Conservation (phyloP, 768 basidiomycete species). For the Lentinula sp. region DNA sequence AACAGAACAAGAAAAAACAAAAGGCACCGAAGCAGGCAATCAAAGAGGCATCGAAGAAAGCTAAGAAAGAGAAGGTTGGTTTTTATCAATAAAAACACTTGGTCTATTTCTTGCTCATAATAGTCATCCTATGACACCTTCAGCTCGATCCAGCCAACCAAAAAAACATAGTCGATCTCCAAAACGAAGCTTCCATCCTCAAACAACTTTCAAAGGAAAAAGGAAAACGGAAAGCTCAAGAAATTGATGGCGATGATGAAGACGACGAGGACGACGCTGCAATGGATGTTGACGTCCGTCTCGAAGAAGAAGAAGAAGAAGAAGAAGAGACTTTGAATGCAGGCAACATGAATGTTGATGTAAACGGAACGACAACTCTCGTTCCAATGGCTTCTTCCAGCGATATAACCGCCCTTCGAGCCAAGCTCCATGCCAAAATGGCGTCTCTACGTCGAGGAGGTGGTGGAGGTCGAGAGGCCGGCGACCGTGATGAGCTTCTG, state of each 20-base stretch:
- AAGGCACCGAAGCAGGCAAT: conserved; percentile 79
- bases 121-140: not conserved
- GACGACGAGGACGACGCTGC: conserved; percentile 34
- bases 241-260: conserved; percentile 9
- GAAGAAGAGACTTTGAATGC: conserved; percentile 17
- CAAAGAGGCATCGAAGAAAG: conserved; percentile 86
- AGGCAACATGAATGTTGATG: conserved; percentile 45
- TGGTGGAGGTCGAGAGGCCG: conserved; percentile 31
- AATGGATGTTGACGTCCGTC: conserved; percentile 5
- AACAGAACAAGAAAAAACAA: conserved; percentile 84
- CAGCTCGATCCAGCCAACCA: conserved; percentile 93
- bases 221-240: conserved; percentile 19
- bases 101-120: not conserved
- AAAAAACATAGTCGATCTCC: conserved; percentile 67
- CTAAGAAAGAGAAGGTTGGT: conserved; percentile 77
- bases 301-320: conserved; percentile 15
- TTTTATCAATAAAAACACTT: not conserved
- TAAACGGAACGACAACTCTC: conserved; percentile 29
- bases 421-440: conserved; percentile 74
- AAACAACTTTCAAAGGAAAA: not conserved
- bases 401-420: conserved; percentile 58
- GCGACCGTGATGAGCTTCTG: conserved; percentile 74
- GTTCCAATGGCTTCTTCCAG: conserved; percentile 62
- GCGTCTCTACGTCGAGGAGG: conserved; percentile 52
- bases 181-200: conserved; percentile 39